Conservation (phyloP, 1,284 basidiomycete genomes). For the Rhodofomes roseus region DNA sequence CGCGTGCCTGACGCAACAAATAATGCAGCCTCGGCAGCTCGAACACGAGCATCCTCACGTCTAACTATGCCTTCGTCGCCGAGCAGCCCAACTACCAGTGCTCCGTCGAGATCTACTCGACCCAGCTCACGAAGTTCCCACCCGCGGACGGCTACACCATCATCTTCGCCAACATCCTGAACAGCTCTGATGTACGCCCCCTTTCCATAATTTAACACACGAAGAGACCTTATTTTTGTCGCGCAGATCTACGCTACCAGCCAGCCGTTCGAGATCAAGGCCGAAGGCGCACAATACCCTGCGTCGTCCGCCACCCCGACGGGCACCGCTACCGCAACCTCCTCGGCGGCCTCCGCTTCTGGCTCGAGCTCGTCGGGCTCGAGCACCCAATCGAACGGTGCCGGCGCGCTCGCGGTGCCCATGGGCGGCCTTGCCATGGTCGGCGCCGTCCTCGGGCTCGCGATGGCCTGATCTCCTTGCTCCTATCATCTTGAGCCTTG, state of each 20-base stretch:
- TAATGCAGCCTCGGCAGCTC: constrained; percentile 38
- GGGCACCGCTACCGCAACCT: constrained; percentile 20
- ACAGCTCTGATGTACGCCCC: constrained; percentile 51
- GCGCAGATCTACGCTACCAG: constrained; percentile 61
- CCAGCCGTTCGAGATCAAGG: constrained; percentile 63
- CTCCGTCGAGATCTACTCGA: constrained; percentile 48
- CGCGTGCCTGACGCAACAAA: constrained; percentile 2
- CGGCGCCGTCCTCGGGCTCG: constrained; percentile 24
- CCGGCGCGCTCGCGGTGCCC: constrained; percentile 18
- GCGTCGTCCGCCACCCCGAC: constrained; percentile 36
- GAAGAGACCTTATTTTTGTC: neutral
- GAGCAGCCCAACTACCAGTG: constrained; percentile 56
- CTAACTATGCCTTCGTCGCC: constrained; percentile 42
- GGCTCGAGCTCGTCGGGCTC: constrained; percentile 15
- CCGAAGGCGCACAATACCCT: constrained; percentile 60
- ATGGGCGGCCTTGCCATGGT: constrained; percentile 23
- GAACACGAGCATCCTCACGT: constrained; percentile 28
- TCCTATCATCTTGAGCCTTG: constrained; percentile 3
- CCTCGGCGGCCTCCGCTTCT: constrained; percentile 22
- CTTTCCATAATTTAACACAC: neutral
- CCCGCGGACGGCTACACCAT: constrained; percentile 52
- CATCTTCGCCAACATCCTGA: constrained; percentile 52
- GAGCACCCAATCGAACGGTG: constrained; percentile 14
- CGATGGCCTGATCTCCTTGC: constrained; percentile 12
- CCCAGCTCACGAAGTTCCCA: constrained; percentile 38